These are phyloP conservation scores for Chenopodium berlandieri DNA, from an alignment of 148 eudicot genomes.

Conservation along the genomic window DNA sequence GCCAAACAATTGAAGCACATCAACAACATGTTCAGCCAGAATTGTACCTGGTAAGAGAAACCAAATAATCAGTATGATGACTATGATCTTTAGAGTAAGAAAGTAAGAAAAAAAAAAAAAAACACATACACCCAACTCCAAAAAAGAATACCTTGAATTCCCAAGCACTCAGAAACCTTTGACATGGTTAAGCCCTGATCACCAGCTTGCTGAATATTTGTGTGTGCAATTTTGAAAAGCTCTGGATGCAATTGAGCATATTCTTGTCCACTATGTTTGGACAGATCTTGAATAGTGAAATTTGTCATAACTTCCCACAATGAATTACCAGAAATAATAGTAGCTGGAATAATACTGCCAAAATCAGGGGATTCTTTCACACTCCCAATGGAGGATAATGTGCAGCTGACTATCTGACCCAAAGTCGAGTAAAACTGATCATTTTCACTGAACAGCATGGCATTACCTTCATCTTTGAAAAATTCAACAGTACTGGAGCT, in stretches of 20 bases:
- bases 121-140: neutral
- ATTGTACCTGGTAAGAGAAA: constrained; percentile 43
- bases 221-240: constrained; percentile 49
- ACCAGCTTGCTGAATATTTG: constrained; percentile 74
- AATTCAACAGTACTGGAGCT: constrained; percentile 39
- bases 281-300: constrained; percentile 40
- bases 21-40: constrained; percentile 50
- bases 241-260: constrained; percentile 38
- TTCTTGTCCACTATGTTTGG: constrained; percentile 32
- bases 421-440: constrained; percentile 33
- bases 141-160: constrained; percentile 48
- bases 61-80: constrained; percentile 15
- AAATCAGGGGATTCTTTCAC: constrained; percentile 41
- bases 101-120: neutral
- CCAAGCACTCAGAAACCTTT: constrained; percentile 51
- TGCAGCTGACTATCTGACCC: constrained; percentile 33
- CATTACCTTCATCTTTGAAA: constrained; percentile 37
- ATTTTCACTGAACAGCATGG: constrained; percentile 34
- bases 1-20: constrained; percentile 79
- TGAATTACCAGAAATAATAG: constrained; percentile 45
- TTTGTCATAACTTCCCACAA: constrained; percentile 75
- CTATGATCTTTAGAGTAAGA: constrained; percentile 8
- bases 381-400: constrained; percentile 27
- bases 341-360: constrained; percentile 30
- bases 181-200: constrained; percentile 86